Evolutionary conservation across 371 early-diverging fungal genomes (phyloP).

Genomic region (Mortierella polycephala): DNA sequence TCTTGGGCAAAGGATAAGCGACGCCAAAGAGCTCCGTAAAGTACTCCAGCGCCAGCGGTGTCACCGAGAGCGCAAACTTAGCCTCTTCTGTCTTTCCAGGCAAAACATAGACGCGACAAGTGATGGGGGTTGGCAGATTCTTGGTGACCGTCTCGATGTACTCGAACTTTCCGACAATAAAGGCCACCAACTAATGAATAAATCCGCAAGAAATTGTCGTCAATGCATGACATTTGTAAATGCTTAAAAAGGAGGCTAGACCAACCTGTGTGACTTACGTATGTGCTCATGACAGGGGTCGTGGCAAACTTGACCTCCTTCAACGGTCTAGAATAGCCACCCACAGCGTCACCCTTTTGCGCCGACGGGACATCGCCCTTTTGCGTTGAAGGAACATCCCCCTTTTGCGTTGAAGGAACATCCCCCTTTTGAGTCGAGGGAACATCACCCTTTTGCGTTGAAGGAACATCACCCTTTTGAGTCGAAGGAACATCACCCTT

Average conservation of each 20-base stretch:
- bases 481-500: slow-evolving; percentile 39
- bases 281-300: slow-evolving; percentile 93
- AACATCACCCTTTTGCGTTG: slow-evolving; percentile 38
- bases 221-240: too few species aligned
- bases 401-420: slow-evolving; percentile 36
- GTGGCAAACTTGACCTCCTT: slow-evolving; percentile 80
- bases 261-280: slow-evolving; percentile 48
- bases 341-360: slow-evolving; percentile 25
- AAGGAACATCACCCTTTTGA: slow-evolving; percentile 41
- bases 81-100: slow-evolving; percentile 79
- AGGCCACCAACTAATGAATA: slow-evolving; percentile 72
- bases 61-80: slow-evolving; percentile 80
- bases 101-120: slow-evolving; percentile 83
- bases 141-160: slow-evolving; percentile 81
- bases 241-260: neutral
- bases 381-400: slow-evolving; percentile 28
- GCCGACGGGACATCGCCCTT: slow-evolving; percentile 24
- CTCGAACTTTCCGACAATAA: slow-evolving; percentile 88
- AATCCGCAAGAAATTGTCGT: neutral
- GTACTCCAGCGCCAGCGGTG: slow-evolving; percentile 75
- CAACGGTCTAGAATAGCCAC: slow-evolving; percentile 20
- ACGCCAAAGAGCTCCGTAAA: slow-evolving; percentile 89
- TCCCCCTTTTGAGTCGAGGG: slow-evolving; percentile 41
- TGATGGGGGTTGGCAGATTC: slow-evolving; percentile 67
- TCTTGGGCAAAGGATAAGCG: slow-evolving; percentile 88